Evolutionary conservation across 2,329 filamentous ascomycete species (phyloP), one percentile per base, ranked within the genome.

Genomic region (Fusarium phyllophilum): DNA sequence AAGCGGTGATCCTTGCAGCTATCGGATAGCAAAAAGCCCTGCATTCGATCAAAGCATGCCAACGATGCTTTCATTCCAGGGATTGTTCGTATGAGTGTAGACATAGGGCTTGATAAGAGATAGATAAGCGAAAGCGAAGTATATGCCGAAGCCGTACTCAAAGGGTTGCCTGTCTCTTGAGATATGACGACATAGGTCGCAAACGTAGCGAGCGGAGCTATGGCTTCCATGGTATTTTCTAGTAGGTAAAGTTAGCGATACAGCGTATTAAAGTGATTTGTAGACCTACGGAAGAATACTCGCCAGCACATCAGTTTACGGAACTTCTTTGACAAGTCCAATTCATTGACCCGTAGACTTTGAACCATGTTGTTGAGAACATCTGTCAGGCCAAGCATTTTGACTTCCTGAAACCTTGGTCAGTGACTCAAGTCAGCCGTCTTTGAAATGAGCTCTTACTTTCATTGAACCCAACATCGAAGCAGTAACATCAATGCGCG

Each of bases 51-150:
- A 18, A 67, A 67, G 13, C 64, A 67, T 20, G 61, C 64, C 17
- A 67, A n/a, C 2, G 64, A 66, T 9, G 51, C 49, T 13, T 48
- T 66, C 11, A 66, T 42, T 39, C 39, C 41, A 10, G 68, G 68
- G 24, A 70, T 70, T 0, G 65, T 38, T 4, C 68, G 59, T 36
- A 70, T 69, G 11, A 70, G 48, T 1, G 48, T 60, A 3, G 51
- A 48, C 59, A 70, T 46, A 7, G 68, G 68, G 36, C 24, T 55
- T 3, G 68, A 70, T 11, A 69, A 44, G 3, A 70, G 65, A 41
- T 70, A 70, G 22, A 70, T 70, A n/a, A 70, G 52, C 3, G 68
- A 70, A 8, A 70, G 66, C 6, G 68, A 69, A 17, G 59, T 69
- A 29, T 70, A 70, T 11, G 68, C 68, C 7, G 68, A 69, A 31